Evolutionary conservation across 148 eudicot genomes (phyloP).

Genomic region (Pouteria glomerata): DNA sequence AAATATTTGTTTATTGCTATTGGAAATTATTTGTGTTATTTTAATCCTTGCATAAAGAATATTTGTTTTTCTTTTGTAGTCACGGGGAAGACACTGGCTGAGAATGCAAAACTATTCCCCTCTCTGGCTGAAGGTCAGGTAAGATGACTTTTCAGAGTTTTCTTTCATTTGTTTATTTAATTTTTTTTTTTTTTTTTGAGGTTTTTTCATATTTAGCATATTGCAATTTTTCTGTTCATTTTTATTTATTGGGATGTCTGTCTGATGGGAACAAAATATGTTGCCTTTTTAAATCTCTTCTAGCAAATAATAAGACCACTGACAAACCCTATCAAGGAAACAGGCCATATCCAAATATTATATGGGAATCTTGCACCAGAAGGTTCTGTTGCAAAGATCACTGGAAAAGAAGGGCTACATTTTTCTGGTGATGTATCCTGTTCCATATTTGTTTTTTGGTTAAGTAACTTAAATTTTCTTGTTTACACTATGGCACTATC

Average conservation of each 20-base stretch:
- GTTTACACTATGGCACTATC: conserved; percentile 7
- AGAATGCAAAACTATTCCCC: conserved; percentile 86
- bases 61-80: conserved; percentile 33
- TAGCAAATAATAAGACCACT: conserved; percentile 90
- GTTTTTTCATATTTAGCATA: not conserved
- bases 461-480: not conserved
- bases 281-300: conserved; percentile 7
- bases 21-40: conserved; percentile 8
- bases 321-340: conserved; percentile 82
- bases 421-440: conserved; percentile 55
- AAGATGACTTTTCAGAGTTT: too few relatives aligned
- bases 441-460: not conserved
- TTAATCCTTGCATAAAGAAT: not conserved
- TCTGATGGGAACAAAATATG: not conserved
- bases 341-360: conserved; percentile 90
- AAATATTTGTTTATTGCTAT: not conserved
- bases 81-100: conserved; percentile 91
- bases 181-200: not conserved
- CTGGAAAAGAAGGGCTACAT: conserved; percentile 93
- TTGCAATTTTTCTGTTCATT: not conserved
- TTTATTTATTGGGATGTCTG: not conserved
- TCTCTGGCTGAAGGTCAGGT: conserved; percentile 94
- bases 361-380: conserved; percentile 97
- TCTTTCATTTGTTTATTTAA: too few relatives aligned
- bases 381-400: conserved; percentile 95